Evolutionary conservation across 1,284 basidiomycete genomes (phyloP), one percentile per base, ranked within the genome.

Genomic region (Heterobasidion parviporum): DNA sequence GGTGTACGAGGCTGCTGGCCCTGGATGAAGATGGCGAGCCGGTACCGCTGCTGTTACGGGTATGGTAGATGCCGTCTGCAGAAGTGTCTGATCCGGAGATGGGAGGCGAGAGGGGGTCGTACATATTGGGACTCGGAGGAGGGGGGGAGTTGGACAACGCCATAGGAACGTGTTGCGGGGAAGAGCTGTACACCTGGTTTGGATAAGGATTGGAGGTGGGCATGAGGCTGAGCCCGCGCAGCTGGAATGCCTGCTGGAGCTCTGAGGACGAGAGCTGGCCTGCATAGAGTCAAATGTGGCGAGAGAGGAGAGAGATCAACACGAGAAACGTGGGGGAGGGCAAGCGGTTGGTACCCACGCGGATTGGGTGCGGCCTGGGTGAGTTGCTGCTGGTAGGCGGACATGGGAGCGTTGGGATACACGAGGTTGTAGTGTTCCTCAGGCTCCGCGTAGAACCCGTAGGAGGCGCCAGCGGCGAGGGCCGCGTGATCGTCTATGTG

Each of bases 21-120:
- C 87, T 77, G 57, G 85, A 88, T 45, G 85, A 86, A 41, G 85
- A 80, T 53, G 87, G 53, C 33, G 53, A 54, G 53, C 53, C 53
- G 45, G 53, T 54, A 36, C 53, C 82, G 68, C 83, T 87, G 68
- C 82, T 85, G 74, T 87, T 87, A 67, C 79, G 71, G 59, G 85
- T 87, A 68, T 84, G 78, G 77, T 89, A 88, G 61, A 85, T 71
- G 64, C 85, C 85, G 79, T 89, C 86, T 64, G 76, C 85, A 66
- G 87, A 89, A 66, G 86, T 87, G 72, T 90, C 88, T 73, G 88
- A 89, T 74, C 87, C 87, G 73, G 87, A 89, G 67, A 89, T 76
- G 72, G 85, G 86, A 70, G 88, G 87, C 55, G 87, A 88, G 65
- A 89, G 74, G 68, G 87, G 82, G 73, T 87, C 85, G 71, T 89